A percentile compares a stretch with the other conserved stretches of the same genome.
phyloP scores from a whole-genome alignment of 2,329 filamentous ascomycete genomes.

The Emergomyces orientalis region DNA sequence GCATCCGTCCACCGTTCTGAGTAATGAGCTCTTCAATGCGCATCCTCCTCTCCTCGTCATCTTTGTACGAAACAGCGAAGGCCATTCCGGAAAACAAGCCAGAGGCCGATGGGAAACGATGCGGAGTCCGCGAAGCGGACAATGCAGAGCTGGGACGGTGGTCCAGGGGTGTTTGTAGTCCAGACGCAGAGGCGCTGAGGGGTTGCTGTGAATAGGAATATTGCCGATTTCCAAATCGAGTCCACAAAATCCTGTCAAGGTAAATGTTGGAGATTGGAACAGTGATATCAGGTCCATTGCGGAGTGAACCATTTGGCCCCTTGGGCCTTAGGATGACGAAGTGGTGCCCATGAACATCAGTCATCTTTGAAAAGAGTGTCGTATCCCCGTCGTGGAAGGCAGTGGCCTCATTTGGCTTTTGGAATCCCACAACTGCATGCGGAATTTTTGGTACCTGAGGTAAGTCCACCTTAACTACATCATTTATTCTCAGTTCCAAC shows the following conservation, averaged over 20 bases:
- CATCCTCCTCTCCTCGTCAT: constrained; percentile 48
- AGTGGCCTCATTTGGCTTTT: constrained; percentile 23
- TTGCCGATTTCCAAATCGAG: constrained; percentile 34
- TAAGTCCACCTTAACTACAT: constrained; percentile 40
- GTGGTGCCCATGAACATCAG: constrained; percentile 34
- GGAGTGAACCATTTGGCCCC: constrained; percentile 35
- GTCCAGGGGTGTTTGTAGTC: constrained; percentile 32
- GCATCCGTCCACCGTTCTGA: constrained; percentile 60
- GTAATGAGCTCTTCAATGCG: constrained; percentile 54
- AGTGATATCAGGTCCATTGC: constrained; percentile 26
- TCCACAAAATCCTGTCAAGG: constrained; percentile 40
- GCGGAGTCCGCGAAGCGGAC: constrained; percentile 42
- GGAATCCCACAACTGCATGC: constrained; percentile 36
- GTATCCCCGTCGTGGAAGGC: constrained; percentile 18
- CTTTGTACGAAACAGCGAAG: constrained; percentile 70
- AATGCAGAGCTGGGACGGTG: constrained; percentile 36
- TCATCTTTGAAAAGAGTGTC: constrained; percentile 4
- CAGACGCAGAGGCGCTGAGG: constrained; percentile 14
- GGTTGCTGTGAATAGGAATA: constrained; percentile 25
- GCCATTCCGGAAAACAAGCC: constrained; percentile 69
- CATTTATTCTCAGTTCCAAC: constrained; percentile 37
- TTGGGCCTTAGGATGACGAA: constrained; percentile 36
- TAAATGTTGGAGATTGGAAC: constrained; percentile 40
- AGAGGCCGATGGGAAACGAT: constrained; percentile 21
- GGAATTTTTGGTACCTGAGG: constrained; percentile 34